Evolutionary conservation across 441 rosid genomes (phyloP), one percentile per base, ranked within the genome.

Genomic region (Omphalea diandra): DNA sequence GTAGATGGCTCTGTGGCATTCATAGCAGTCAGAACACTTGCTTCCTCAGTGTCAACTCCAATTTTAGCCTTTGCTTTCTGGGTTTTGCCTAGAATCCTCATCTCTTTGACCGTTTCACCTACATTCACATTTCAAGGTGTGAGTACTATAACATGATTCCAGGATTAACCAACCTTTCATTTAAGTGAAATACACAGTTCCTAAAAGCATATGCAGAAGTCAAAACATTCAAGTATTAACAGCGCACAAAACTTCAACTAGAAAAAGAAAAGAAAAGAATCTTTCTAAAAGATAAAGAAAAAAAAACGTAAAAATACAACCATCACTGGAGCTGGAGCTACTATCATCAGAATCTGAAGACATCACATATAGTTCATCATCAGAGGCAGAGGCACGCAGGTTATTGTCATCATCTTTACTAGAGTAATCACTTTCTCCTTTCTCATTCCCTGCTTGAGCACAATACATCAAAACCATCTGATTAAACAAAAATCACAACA

Each of bases 281-380:
- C n/a, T n/a, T n/a, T n/a, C n/a, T n/a, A n/a, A n/a, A n/a, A n/a
- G n/a, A n/a, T n/a, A 72, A 41, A 5, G 14, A 7, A 71, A 41
- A 7, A 14, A 11, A 33, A 32, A 26, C 52, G 20, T 9, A 22
- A 59, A 33, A 26, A 67, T 60, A 12, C 8, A 22, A 32, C 70
- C 76, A 65, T 75, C 65, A 7, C 43, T 63, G 52, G 77, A 65
- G 56, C 3, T 58, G n/a, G n/a, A n/a, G 2, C 55, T 3, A 53
- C 10, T 26, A 15, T 71, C 7, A 36, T 83, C 87, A 70, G 88
- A 83, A 68, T 83, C 83, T 27, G 82, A 79, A 58, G 81, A 33
- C 6, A 60, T 63, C 27, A 61, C 56, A 65, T 66, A 77, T 12
- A 59, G 41, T 54, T 81, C 88, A 4, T 74, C 75, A 54, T 83